Base-by-base conservation (phyloP, 139 green algal species). In the Chlorella sp. region DNA sequence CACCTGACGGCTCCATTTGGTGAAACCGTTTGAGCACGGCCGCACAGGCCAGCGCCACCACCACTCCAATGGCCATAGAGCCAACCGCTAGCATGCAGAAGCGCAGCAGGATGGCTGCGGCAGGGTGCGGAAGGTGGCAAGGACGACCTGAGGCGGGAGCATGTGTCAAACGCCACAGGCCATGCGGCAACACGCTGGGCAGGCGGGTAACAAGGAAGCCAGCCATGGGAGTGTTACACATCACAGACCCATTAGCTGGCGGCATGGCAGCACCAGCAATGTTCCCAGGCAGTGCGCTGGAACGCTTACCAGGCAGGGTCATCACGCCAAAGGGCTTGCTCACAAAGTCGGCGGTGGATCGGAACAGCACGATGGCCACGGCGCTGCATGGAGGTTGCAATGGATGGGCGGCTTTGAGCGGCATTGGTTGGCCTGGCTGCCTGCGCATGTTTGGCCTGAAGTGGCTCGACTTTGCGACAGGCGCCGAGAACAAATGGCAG, bases 351-450 rank as follows among this genome's bases (percentile, higher is more conserved):
- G 72, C 19, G 36, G 96, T 85, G 26, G 93, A 90, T 60, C 87
- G 80, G 77, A 96, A 96, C 4, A 96, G 85, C 58, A 96, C 92
- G 77, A 96, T 95, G 56, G 93, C 90, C 26, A 94, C 89, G 48
- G 93, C 93, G 40, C 77, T 83, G 77, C 60, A 44, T 20, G 51
- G 51, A 60, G 51, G 16, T n/a, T n/a, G n/a, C n/a, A n/a, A n/a
- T n/a, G n/a, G n/a, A n/a, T n/a, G n/a, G n/a, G 56, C 56, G 30
- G 56, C 22, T 24, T 3, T 65, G 9, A 30, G 62, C 13, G 36
- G 62, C 62, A 36, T 38, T 28, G 28, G n/a, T n/a, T n/a, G n/a
- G n/a, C n/a, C n/a, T n/a, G n/a, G n/a, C n/a, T n/a, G n/a, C n/a
- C n/a, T n/a, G n/a, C n/a, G n/a, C n/a, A n/a, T n/a, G n/a, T n/a